These are phyloP conservation scores for Aquilaria malaccensis DNA, from an alignment of 345 rosid species.

Conservation along the genomic window DNA sequence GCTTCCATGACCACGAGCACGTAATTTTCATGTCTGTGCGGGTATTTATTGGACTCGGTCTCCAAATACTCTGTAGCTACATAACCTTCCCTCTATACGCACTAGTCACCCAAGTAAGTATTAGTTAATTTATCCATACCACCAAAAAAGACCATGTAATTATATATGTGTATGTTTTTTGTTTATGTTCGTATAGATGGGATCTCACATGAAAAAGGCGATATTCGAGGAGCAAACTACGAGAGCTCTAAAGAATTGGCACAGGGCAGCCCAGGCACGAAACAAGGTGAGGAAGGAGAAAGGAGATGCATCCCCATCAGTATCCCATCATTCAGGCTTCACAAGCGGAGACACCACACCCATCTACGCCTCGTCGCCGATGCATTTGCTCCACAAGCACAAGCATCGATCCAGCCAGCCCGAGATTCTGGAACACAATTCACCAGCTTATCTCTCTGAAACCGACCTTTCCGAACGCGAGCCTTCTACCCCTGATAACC, in stretches of 20 bases:
- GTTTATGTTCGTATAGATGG: constrained; percentile 29
- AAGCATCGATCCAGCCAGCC: constrained; percentile 6
- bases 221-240: constrained; percentile 58
- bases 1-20: constrained; percentile 43
- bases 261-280: constrained; percentile 31
- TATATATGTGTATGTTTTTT: not conserved
- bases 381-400: constrained; percentile 19
- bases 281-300: constrained; percentile 17
- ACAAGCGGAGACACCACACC: constrained; percentile 25
- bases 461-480: constrained; percentile 19
- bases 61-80: constrained; percentile 48
- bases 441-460: constrained; percentile 24
- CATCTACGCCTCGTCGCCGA: constrained; percentile 22
- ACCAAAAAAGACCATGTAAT: too few species aligned
- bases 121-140: too few species aligned
- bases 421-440: constrained; percentile 5
- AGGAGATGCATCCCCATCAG: constrained; percentile 2
- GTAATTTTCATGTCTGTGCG: constrained; percentile 17
- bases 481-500: not conserved
- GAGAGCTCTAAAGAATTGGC: constrained; percentile 43
- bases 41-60: constrained; percentile 27
- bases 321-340: not conserved
- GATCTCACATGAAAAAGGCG: constrained; percentile 51
- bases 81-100: constrained; percentile 55
- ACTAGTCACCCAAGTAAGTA: constrained; percentile 49